Percentiles rank a stretch among this genome's conserved stretches.
Conservation (phyloP, 768 basidiomycete genomes). For the Lentinula sp. region DNA sequence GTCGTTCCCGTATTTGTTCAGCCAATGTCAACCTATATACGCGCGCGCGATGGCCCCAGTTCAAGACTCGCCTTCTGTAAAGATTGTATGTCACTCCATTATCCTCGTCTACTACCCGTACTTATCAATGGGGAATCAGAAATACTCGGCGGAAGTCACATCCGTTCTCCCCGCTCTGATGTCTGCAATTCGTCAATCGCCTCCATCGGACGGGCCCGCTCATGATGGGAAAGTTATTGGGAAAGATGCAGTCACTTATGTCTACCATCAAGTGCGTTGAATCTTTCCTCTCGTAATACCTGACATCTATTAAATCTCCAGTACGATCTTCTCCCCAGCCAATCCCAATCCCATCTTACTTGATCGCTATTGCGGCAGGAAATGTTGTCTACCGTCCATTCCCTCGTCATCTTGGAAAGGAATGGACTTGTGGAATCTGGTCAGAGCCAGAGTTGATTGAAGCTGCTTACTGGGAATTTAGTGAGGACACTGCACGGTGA, state of each 20-base stretch:
- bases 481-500: conserved; percentile 77
- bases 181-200: conserved; percentile 76
- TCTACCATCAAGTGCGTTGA: conserved; percentile 63
- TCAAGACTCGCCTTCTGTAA: conserved; percentile 88
- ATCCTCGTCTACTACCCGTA: neutral
- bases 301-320: neutral
- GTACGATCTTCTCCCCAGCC: conserved; percentile 37
- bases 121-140: conserved; percentile 31
- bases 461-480: conserved; percentile 81
- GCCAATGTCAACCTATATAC: conserved; percentile 91
- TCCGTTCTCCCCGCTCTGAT: conserved; percentile 83
- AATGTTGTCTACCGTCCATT: conserved; percentile 74
- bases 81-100: conserved; percentile 47
- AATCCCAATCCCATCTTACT: conserved; percentile 82
- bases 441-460: conserved; percentile 83
- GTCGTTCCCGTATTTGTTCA: conserved; percentile 80
- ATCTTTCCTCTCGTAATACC: neutral
- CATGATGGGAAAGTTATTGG: conserved; percentile 75
- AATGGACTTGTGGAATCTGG: conserved; percentile 88
- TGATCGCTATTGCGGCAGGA: conserved; percentile 88
- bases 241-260: conserved; percentile 66
- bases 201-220: conserved; percentile 59
- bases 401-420: conserved; percentile 46
- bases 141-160: conserved; percentile 75
- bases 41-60: conserved; percentile 73